Percentiles rank a stretch among this genome's conserved stretches.
Conservation (phyloP, 2,329 filamentous ascomycete species). For the Fusarium pininemorale region DNA sequence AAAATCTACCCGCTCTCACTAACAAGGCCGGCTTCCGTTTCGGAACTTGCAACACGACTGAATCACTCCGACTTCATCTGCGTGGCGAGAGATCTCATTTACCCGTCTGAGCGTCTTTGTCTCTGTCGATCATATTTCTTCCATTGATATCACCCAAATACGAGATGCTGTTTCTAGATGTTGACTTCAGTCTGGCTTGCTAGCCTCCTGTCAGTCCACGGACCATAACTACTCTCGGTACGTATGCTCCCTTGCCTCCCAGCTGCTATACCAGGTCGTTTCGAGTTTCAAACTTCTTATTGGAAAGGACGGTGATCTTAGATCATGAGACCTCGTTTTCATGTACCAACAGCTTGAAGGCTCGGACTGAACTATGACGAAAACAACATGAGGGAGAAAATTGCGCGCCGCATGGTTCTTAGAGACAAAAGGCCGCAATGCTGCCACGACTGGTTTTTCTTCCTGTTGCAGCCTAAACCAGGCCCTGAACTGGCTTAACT, state of each 20-base stretch:
- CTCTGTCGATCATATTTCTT: conserved; percentile 3
- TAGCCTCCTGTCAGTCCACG: not conserved
- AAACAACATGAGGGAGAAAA: not conserved
- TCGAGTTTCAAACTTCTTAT: conserved; percentile 15
- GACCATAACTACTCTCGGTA: not conserved
- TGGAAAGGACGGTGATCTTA: conserved; percentile 2
- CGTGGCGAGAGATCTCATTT: not conserved
- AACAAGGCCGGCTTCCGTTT: not conserved
- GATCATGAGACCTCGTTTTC: conserved; percentile 13
- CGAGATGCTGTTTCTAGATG: conserved; percentile 23
- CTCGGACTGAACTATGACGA: not conserved
- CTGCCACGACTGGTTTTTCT: not conserved
- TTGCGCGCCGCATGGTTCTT: not conserved
- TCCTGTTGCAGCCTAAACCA: not conserved
- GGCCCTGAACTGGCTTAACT: not conserved
- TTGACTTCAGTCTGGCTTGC: not conserved
- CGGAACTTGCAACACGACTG: not conserved
- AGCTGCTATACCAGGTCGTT: conserved; percentile 23
- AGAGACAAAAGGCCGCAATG: not conserved
- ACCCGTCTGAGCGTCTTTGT: not conserved
- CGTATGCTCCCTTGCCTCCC: conserved; percentile 8
- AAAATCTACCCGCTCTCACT: not conserved
- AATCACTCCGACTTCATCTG: not conserved
- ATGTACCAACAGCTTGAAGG: not conserved
- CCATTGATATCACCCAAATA: conserved; percentile 1